Base-by-base conservation (phyloP, 306 rosid genomes). In the Mimosa pudica region DNA sequence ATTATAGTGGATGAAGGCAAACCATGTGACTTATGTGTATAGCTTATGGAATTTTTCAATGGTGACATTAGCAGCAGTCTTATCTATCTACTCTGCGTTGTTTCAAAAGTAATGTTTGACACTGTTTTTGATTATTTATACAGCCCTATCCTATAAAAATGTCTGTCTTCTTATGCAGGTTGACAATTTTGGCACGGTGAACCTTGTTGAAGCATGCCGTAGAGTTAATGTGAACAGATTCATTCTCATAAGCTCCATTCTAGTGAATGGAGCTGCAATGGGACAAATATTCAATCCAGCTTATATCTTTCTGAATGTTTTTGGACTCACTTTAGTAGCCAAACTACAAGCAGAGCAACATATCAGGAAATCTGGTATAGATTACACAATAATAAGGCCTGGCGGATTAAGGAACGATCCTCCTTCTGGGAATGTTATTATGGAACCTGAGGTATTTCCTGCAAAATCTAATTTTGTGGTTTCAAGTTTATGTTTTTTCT, bases 251-350 rank as follows among this genome's bases (percentile, higher is more conserved):
- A 95, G 98, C 80, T 95, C 98, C 71, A 92, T 95, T 79, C 90
- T 95, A 82, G 98, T 91, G 42, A 95, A 95, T 88, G 98, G 98
- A 80, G 98, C 98, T 52, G 88, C 98, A 14, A 92, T 91, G 98
- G 97, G 98, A 67, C 98, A 92, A 86, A 79, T 95, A 80, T 84
- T 95, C 24, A 95, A 95, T 79, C 98, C 97, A 11, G 97, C 94
- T 80, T 95, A 95, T 86, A 90, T 95, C 55, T 88, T 95, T 77
- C 97, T 95, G 30, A 95, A 95, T 54, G 91, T 91, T 49, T 92
- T 95, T 51, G 98, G 98, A 33, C 96, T 95, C 86, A 89, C 96
- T 76, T 87, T 95, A 71, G 89, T 95, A 12, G 98, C 98, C 73
- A 95, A 95, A 84, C 94, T 95, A 77, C 94, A 90, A 81, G 98